These are phyloP conservation scores for Ilex aquifolium DNA, from an alignment of 257 asterid genomes.

Conservation along the genomic window DNA sequence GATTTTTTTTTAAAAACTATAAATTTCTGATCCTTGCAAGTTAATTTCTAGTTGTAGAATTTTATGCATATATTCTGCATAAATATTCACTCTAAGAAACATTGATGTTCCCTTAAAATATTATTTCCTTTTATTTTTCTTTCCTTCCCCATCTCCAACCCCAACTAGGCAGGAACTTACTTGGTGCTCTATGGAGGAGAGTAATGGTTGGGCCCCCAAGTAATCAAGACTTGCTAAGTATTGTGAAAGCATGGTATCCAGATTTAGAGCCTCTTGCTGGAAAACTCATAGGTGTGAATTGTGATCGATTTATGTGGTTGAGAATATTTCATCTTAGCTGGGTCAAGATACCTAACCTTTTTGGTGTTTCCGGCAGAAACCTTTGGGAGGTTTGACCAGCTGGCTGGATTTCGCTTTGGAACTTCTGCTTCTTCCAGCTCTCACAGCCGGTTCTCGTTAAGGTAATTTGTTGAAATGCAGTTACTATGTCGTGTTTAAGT, in stretches of 20 bases:
- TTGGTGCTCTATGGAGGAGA: conserved; percentile 85
- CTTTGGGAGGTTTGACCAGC: conserved; percentile 50
- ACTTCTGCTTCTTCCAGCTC: conserved; percentile 29
- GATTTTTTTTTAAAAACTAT: too few species aligned
- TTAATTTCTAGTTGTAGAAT: too few species aligned
- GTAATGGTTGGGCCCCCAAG: conserved; percentile 54
- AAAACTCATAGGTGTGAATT: conserved; percentile 51
- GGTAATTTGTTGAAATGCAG: conserved; percentile 32
- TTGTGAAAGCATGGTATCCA: conserved; percentile 71
- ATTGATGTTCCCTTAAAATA: too few species aligned
- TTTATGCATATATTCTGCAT: too few species aligned
- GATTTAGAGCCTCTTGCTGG: conserved; percentile 45
- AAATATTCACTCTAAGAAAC: too few species aligned
- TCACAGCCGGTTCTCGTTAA: conserved; percentile 66
- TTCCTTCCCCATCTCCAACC: conserved; percentile 7
- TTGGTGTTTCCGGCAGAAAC: conserved; percentile 45
- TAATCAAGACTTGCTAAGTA: conserved; percentile 46
- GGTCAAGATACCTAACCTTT: conserved; percentile 9
- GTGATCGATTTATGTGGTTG: background rate
- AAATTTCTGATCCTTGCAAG: too few species aligned
- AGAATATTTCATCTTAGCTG: background rate
- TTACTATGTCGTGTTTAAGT: background rate
- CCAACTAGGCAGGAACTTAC: conserved; percentile 51
- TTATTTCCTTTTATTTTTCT: background rate
- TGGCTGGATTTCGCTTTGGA: conserved; percentile 44